Evolutionary conservation across 2,329 filamentous ascomycete genomes (phyloP), one percentile per base, ranked within the genome.

Genomic region (Ustilaginoidea virens): DNA sequence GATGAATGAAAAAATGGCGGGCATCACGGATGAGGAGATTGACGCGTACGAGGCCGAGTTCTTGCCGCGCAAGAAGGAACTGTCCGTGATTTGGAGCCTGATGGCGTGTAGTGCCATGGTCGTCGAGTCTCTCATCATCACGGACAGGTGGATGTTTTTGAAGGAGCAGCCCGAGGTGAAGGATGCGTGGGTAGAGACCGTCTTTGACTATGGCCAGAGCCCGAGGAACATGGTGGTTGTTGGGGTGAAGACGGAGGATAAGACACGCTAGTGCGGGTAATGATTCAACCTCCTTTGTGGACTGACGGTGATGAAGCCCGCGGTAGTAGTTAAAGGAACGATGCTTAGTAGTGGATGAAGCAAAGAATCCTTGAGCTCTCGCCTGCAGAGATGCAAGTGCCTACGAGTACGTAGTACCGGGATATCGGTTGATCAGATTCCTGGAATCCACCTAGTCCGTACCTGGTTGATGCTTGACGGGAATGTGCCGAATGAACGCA

Each of bases 21-120:
- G 53, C 12, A 61, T 94, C 35, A 79, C 72, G 0, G 81, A 92
- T 40, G 74, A 76, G 22, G 76, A 86, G 37, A 76, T 96, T 27
- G 60, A 65, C 7, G 51, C 42, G 10, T 98, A 96, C 48, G 77
- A 80, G 44, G 44, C 48, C 7, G 48, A 54, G 23, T 94, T 78
- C 51, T 49, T 51, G 17, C 61, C 63, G 22, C 63, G 77, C 31
- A 82, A 79, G 56, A 80, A 83, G 42, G 79, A 94, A 46, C 57
- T 98, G 22, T 83, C 79, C 45, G 67, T 92, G 6, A 71, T 92
- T 34, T 98, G 90, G 90, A 83, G 73, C 40, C 52, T 98, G 43
- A 98, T 98, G 87, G 86, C 90, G 1, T 94, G 93, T 44, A 92
- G 83, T 49, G 86, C 87, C 3, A 73, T 73, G 13, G 78, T 93